Evolutionary conservation across 768 basidiomycete species (phyloP).

Genomic region (Russula olivacea): DNA sequence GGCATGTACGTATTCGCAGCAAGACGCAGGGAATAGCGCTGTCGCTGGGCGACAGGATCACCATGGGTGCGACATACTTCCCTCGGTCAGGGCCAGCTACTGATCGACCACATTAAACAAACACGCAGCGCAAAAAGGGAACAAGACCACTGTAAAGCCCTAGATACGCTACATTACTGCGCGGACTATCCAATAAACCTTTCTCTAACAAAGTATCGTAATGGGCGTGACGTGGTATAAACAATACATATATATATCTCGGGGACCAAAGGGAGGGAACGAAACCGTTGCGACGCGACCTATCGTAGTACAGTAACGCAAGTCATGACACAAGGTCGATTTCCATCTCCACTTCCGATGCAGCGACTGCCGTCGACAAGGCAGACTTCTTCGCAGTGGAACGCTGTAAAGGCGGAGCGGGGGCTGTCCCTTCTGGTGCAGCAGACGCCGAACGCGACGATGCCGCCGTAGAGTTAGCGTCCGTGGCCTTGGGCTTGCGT

Average conservation of each 20-base stretch:
- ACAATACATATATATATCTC: not conserved
- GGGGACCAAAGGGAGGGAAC: not conserved
- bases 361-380: constrained; percentile 23
- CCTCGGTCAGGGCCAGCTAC: not conserved
- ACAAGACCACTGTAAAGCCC: constrained; percentile 14
- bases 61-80: constrained; percentile 40
- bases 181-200: constrained; percentile 11
- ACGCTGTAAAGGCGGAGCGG: constrained; percentile 12
- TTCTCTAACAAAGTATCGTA: constrained; percentile 4
- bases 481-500: constrained; percentile 20
- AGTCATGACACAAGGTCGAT: constrained; percentile 22
- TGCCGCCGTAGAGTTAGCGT: constrained; percentile 24
- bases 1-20: constrained; percentile 92
- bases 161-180: constrained; percentile 22
- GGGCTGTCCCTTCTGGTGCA: constrained; percentile 14
- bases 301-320: not conserved
- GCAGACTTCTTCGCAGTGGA: constrained; percentile 20
- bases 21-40: constrained; percentile 98
- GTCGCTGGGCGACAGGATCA: constrained; percentile 87
- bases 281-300: not conserved
- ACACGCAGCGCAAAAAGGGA: constrained; percentile 23
- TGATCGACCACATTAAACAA: not conserved
- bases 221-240: constrained; percentile 3
- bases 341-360: constrained; percentile 20
- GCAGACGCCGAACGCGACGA: constrained; percentile 24